Conservation (phyloP, 768 basidiomycete species). For the Xerocomus potaroensis region DNA sequence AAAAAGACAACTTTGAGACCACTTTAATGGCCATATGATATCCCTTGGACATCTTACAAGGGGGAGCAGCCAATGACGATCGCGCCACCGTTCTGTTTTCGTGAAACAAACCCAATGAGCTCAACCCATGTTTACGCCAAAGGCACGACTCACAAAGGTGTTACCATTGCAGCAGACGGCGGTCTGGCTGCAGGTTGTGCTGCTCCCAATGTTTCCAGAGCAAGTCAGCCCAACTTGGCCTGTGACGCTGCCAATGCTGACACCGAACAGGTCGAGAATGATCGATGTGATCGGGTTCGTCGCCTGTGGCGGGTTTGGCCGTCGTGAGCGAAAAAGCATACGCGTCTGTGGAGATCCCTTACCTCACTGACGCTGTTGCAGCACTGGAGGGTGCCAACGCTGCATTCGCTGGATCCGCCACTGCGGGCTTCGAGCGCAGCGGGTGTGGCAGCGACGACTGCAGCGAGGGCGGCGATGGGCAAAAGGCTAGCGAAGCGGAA, state of each 20-base stretch:
- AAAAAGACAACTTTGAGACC: no score
- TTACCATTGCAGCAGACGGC: constrained; percentile 17
- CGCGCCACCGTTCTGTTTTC: no score
- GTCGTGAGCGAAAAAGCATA: neutral
- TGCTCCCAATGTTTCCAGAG: neutral
- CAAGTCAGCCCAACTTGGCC: constrained; percentile 10
- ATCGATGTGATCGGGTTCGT: neutral
- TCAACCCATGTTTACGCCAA: no score
- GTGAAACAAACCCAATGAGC: no score
- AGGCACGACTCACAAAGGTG: constrained; percentile 9
- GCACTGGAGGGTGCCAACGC: constrained; percentile 10
- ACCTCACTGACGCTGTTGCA: constrained; percentile 4
- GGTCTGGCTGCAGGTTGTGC: constrained; percentile 8
- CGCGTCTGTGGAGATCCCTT: neutral
- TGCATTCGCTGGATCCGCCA: constrained; percentile 4
- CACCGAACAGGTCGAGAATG: constrained; percentile 2
- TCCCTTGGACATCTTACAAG: no score
- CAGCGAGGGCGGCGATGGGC: no score
- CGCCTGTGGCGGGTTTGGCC: neutral
- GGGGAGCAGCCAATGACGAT: no score
- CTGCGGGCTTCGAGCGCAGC: neutral
- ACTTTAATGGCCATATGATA: no score
- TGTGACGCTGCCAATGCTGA: neutral
- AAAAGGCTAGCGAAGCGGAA: no score
- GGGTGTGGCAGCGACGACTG: constrained; percentile 3